Evolutionary conservation across 2,329 filamentous ascomycete genomes (phyloP), one percentile per base, ranked within the genome.

Genomic region (Cytospora paraplurivora): DNA sequence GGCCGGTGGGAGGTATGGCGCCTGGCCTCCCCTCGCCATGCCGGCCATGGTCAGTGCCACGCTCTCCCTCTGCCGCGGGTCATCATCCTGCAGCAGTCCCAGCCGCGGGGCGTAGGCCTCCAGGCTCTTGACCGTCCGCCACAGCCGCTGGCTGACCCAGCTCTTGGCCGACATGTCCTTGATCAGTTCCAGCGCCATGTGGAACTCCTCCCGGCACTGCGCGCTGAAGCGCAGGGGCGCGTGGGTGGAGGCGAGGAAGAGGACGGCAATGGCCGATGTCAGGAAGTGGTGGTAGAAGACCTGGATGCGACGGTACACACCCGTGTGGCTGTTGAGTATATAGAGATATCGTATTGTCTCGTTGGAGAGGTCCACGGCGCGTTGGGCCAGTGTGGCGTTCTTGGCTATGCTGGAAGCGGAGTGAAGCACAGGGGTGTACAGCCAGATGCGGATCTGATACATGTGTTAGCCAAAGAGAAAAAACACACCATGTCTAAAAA

Each of bases 381-480:
- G 90, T 70, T 91, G 87, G 3, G 93, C 93, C 67, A 91, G 88
- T 5, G 80, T 77, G 57, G 88, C 82, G 72, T 96, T 89, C 63
- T 89, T 85, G 77, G 90, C 86, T 70, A 97, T 97, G 70, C 88
- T 93, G 13, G 87, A 90, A 4, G 91, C 87, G 19, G 90, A 94
- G 74, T 97, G 92, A 10, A 98, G 79, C 3, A 97, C 88, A 0
- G 93, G 93, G 0, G 92, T 91, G 74, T 96, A 93, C 34, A 97
- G 90, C 73, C 92, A 87, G 63, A 93, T 95, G 6, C 93, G 89
- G 77, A 96, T 91, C 78, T 71, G 50, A 61, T 19, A 63, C 13
- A 37, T 7, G n/a, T 7, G 13, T 66, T 51, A 64, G 58, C 10
- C 7, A n/a, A 34, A 19, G 27, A 44, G n/a, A 15, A 19, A 2